phyloP scores from a whole-genome alignment of 768 basidiomycete species.

The Suillus paluster region DNA sequence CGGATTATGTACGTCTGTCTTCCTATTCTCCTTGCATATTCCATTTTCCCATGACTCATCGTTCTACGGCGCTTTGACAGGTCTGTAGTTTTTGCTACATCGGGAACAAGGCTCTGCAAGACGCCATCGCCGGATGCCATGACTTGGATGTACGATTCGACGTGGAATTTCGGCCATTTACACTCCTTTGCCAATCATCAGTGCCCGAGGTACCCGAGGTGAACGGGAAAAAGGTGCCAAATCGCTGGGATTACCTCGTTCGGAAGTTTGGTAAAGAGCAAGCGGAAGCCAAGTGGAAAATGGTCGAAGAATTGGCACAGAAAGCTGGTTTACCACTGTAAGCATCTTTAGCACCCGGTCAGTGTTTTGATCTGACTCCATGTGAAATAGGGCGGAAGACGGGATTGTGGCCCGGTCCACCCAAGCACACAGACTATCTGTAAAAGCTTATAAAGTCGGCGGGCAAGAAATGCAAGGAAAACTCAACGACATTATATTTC shows the following conservation, averaged over 20 bases:
- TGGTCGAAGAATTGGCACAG: conserved; percentile 32
- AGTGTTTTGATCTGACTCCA: background rate
- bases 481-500: conserved; percentile 42
- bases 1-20: conserved; percentile 34
- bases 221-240: background rate
- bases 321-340: conserved; percentile 32
- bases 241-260: conserved; percentile 26
- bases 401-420: conserved; percentile 45
- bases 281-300: conserved; percentile 30
- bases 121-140: conserved; percentile 39
- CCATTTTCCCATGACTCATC: background rate
- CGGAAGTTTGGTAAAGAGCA: conserved; percentile 34
- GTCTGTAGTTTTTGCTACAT: conserved; percentile 45
- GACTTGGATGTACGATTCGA: conserved; percentile 39
- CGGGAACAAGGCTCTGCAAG: conserved; percentile 39
- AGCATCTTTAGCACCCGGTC: conserved; percentile 6
- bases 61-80: conserved; percentile 14
- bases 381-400: conserved; percentile 37
- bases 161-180: conserved; percentile 41
- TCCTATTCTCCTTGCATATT: background rate
- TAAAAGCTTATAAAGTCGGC: conserved; percentile 46
- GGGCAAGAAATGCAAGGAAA: conserved; percentile 44
- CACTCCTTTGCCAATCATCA: conserved; percentile 30
- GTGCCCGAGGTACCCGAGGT: background rate
- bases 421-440: conserved; percentile 48